phyloP scores from a whole-genome alignment of 148 eudicot genomes.

The Vaccinium vitisidaea region DNA sequence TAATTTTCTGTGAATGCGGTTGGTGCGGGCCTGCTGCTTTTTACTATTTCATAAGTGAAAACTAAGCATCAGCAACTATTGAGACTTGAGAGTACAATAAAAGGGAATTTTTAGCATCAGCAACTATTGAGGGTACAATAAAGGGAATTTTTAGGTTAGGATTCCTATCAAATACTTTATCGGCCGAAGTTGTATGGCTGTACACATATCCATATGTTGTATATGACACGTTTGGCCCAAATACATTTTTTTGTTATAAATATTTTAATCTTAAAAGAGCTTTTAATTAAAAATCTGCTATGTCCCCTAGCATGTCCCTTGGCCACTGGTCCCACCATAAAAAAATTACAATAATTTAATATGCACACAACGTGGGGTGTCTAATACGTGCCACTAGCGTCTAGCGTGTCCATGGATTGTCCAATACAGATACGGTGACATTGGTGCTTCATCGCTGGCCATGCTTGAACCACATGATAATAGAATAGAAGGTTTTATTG shows the following conservation, averaged over 20 bases:
- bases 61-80: background rate
- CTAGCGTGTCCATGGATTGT: background rate
- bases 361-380: background rate
- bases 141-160: background rate
- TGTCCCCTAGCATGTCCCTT: background rate
- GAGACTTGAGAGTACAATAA: background rate
- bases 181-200: background rate
- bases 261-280: background rate
- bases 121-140: background rate
- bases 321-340: background rate
- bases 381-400: background rate
- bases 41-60: background rate
- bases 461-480: no score
- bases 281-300: no score
- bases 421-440: background rate
- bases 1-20: background rate
- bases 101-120: background rate
- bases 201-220: background rate
- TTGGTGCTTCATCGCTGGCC: background rate
- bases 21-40: constrained; percentile 5
- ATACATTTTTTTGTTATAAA: no score
- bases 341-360: no score
- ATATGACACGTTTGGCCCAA: background rate
- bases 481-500: no score
- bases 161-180: background rate